phyloP scores from a whole-genome alignment of 164 flowering plant species.

The Piper longum region DNA sequence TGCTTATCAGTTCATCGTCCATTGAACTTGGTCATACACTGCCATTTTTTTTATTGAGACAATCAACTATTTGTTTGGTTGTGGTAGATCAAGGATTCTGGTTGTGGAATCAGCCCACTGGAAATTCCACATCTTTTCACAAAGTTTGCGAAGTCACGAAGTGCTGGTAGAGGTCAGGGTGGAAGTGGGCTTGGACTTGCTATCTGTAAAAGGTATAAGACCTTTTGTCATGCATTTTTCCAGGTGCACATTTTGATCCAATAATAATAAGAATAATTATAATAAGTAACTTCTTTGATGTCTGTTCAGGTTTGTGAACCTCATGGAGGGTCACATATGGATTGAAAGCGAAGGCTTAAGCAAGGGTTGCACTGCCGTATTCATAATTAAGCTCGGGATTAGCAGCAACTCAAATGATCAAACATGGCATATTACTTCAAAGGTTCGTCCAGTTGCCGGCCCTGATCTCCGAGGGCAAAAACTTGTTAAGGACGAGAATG shows the following conservation, averaged over 20 bases:
- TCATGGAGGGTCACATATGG: slow-evolving; percentile 75
- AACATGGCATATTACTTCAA: slow-evolving; percentile 8
- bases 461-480: slow-evolving; percentile 14
- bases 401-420: slow-evolving; percentile 13
- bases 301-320: slow-evolving; percentile 37
- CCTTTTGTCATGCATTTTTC: background rate
- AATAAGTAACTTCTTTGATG: too few relatives aligned
- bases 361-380: slow-evolving; percentile 35
- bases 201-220: slow-evolving; percentile 42
- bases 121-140: slow-evolving; percentile 45
- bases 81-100: slow-evolving; percentile 56
- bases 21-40: too few relatives aligned
- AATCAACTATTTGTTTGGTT: background rate
- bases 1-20: too few relatives aligned
- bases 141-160: slow-evolving; percentile 29
- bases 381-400: slow-evolving; percentile 28
- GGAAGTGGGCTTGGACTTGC: slow-evolving; percentile 60
- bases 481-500: slow-evolving; percentile 4
- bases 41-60: too few relatives aligned
- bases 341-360: slow-evolving; percentile 61
- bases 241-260: background rate
- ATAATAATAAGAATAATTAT: background rate
- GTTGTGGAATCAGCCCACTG: slow-evolving; percentile 44
- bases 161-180: slow-evolving; percentile 17
- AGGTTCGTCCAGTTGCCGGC: slow-evolving; percentile 15